These are phyloP conservation scores for Bretschneidera sinensis DNA, from an alignment of 345 rosid genomes.

Conservation along the genomic window DNA sequence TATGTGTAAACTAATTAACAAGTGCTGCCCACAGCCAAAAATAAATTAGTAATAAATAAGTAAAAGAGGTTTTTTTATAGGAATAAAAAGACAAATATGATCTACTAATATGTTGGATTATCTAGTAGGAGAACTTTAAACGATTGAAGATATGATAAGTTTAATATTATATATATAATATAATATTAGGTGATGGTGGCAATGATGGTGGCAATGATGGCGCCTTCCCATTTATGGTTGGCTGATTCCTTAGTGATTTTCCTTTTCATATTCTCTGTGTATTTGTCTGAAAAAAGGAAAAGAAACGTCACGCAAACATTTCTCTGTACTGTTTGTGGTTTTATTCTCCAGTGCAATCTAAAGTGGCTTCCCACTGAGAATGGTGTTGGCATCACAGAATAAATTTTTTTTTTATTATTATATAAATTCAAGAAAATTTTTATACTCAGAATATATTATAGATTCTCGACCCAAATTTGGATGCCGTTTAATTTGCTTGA, in stretches of 20 bases:
- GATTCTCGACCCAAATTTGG: too few relatives aligned
- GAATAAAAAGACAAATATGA: neutral
- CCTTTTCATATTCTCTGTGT: constrained; percentile 26
- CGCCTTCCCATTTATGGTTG: constrained; percentile 19
- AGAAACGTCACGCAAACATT: constrained; percentile 35
- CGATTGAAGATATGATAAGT: too few relatives aligned
- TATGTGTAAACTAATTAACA: too few relatives aligned
- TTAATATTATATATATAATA: too few relatives aligned
- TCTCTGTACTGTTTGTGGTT: constrained; percentile 11
- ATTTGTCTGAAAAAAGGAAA: constrained; percentile 7
- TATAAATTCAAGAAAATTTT: too few relatives aligned
- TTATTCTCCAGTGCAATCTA: constrained; percentile 28
- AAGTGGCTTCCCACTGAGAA: constrained; percentile 35
- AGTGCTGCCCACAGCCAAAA: too few relatives aligned
- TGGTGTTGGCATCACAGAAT: constrained; percentile 21
- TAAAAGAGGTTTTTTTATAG: too few relatives aligned
- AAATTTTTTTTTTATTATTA: neutral
- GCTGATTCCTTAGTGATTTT: constrained; percentile 29
- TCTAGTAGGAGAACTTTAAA: too few relatives aligned
- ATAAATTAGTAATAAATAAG: too few relatives aligned
- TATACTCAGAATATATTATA: too few relatives aligned
- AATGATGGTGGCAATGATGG: too few relatives aligned
- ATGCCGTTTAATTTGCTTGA: too few relatives aligned
- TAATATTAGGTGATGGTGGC: constrained; percentile 10
- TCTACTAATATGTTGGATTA: neutral